These are phyloP conservation scores for Pyricularia grisea DNA, from an alignment of 2,329 filamentous ascomycete species.

Conservation along the genomic window DNA sequence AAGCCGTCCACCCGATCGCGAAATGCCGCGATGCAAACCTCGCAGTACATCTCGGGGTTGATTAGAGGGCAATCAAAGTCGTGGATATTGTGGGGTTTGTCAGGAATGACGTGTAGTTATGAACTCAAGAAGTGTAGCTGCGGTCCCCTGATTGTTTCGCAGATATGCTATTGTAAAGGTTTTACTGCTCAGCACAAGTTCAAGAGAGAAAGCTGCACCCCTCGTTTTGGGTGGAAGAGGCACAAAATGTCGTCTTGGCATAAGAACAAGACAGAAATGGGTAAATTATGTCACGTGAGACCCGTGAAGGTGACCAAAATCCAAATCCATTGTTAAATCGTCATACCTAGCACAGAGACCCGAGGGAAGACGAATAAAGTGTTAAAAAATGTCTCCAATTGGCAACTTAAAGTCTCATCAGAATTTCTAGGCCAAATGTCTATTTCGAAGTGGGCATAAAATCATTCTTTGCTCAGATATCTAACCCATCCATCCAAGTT, in stretches of 20 bases:
- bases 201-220: neutral
- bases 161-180: no score
- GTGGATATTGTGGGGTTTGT: neutral
- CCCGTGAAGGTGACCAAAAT: neutral
- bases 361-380: no score
- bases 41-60: neutral
- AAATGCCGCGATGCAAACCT: neutral
- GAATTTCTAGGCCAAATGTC: no score
- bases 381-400: no score
- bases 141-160: no score
- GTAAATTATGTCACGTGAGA: neutral
- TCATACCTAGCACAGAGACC: neutral
- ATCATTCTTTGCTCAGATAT: no score
- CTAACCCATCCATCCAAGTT: no score
- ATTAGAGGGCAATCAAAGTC: neutral
- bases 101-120: neutral
- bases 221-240: neutral
- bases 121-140: no score
- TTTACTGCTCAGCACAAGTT: neutral
- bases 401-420: no score
- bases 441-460: no score
- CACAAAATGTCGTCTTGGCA: neutral
- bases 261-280: neutral
- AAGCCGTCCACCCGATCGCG: neutral
- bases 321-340: neutral